phyloP scores from a whole-genome alignment of 2,329 filamentous ascomycete genomes.

The Setomelanomma holmii region DNA sequence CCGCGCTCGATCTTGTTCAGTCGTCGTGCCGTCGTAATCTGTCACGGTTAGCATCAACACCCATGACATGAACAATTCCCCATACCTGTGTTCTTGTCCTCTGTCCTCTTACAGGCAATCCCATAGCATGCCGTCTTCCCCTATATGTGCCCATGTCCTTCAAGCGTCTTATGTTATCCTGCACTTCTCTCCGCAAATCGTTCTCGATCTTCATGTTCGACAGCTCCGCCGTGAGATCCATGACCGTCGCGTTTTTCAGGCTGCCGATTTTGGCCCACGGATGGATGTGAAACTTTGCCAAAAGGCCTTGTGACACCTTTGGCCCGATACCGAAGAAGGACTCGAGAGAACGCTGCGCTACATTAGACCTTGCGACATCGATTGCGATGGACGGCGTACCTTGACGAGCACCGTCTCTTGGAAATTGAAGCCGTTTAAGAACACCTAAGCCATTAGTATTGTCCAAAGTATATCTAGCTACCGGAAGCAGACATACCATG shows the following conservation, averaged over 20 bases:
- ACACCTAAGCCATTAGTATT: no score
- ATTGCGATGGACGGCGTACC: slow-evolving; percentile 60
- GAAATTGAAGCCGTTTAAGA: slow-evolving; percentile 88
- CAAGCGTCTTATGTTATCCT: slow-evolving; percentile 84
- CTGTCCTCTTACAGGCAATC: slow-evolving; percentile 89
- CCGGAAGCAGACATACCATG: slow-evolving; percentile 42
- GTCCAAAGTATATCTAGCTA: no score
- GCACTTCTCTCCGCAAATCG: slow-evolving; percentile 77
- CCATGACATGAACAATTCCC: slow-evolving; percentile 14
- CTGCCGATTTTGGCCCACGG: slow-evolving; percentile 79
- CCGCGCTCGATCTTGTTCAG: slow-evolving; percentile 66
- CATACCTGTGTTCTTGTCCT: slow-evolving; percentile 77
- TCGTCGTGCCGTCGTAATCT: slow-evolving; percentile 66
- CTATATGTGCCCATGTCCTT: slow-evolving; percentile 91
- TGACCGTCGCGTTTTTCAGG: slow-evolving; percentile 76
- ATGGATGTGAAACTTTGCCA: slow-evolving; percentile 90
- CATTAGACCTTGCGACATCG: slow-evolving; percentile 23
- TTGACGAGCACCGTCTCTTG: slow-evolving; percentile 81
- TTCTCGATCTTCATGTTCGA: slow-evolving; percentile 94
- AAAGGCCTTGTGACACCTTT: slow-evolving; percentile 68
- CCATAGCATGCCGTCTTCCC: slow-evolving; percentile 90
- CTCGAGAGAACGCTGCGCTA: slow-evolving; percentile 69
- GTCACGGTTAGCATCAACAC: slow-evolving; percentile 17
- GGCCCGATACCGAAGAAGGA: slow-evolving; percentile 46
- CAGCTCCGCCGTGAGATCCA: slow-evolving; percentile 82